These are phyloP conservation scores for Agastache rugosa DNA, from an alignment of 257 asterid species.

Conservation along the genomic window DNA sequence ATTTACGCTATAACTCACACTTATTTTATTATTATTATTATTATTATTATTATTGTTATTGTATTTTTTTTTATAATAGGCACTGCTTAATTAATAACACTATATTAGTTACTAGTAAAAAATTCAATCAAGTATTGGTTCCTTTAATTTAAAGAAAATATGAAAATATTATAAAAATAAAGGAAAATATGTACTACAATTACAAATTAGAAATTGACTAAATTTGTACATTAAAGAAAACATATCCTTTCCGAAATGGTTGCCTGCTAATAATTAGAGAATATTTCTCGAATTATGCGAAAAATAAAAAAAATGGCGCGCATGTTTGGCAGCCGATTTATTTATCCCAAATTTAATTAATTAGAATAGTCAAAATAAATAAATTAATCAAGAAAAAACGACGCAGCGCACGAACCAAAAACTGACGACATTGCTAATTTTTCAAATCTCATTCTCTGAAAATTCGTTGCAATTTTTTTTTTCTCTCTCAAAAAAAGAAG, in stretches of 20 bases:
- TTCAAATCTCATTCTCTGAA: slow-evolving; percentile 35
- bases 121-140: neutral
- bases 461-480: slow-evolving; percentile 1
- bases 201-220: neutral
- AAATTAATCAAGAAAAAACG: slow-evolving; percentile 21
- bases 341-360: slow-evolving; percentile 9
- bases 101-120: neutral
- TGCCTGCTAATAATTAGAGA: slow-evolving; percentile 27
- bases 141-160: neutral
- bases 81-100: neutral
- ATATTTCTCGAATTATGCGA: slow-evolving; percentile 50
- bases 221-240: neutral
- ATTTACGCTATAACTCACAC: too few species aligned
- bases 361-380: slow-evolving; percentile 5
- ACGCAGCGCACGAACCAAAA: slow-evolving; percentile 27
- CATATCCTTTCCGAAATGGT: neutral
- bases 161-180: neutral
- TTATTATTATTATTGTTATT: too few species aligned
- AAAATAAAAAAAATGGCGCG: slow-evolving; percentile 41
- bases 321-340: slow-evolving; percentile 39
- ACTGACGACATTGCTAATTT: slow-evolving; percentile 24
- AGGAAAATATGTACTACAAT: neutral
- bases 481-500: slow-evolving; percentile 25
- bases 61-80: too few species aligned
- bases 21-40: too few species aligned